These are phyloP conservation scores for Penicillium griseofulvum DNA, from an alignment of 2,329 filamentous ascomycete species.

Conservation along the genomic window DNA sequence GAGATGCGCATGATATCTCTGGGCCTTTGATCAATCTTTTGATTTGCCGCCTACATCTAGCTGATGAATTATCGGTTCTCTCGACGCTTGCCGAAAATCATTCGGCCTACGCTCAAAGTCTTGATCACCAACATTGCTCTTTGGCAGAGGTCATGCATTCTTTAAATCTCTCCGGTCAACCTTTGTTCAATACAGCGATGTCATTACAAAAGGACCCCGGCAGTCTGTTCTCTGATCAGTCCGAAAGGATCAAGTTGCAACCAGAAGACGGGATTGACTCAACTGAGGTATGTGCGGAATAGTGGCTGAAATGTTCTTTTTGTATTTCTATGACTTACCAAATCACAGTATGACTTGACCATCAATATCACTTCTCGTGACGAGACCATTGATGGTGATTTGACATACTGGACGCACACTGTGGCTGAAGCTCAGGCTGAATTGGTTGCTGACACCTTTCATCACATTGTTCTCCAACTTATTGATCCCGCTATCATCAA, in stretches of 20 bases:
- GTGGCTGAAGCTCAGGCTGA: not conserved
- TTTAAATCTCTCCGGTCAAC: slow-evolving; percentile 9
- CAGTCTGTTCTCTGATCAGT: not conserved
- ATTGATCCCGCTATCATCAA: not conserved
- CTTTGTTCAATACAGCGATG: slow-evolving; percentile 23
- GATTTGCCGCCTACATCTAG: not conserved
- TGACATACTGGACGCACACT: not conserved
- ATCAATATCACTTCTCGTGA: not conserved
- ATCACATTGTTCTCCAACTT: not conserved
- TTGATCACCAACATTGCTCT: slow-evolving; percentile 16
- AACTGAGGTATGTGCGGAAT: slow-evolving; percentile 14
- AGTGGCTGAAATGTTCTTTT: too few species aligned
- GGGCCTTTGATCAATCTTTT: slow-evolving; percentile 6
- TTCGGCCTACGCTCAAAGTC: not conserved
- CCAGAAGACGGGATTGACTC: slow-evolving; percentile 8
- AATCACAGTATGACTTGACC: not conserved
- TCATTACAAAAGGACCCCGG: slow-evolving; percentile 11
- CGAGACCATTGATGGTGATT: slow-evolving; percentile 24
- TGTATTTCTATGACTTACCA: not conserved
- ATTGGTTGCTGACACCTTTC: not conserved
- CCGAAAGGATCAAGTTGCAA: not conserved
- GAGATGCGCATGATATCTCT: not conserved
- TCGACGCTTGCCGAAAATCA: not conserved
- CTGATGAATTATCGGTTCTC: not conserved
- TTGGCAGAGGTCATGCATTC: slow-evolving; percentile 15